Percentiles rank a stretch among this genome's conserved stretches.
Conservation (phyloP, 306 rosid species). For the Trifolium subterraneum region DNA sequence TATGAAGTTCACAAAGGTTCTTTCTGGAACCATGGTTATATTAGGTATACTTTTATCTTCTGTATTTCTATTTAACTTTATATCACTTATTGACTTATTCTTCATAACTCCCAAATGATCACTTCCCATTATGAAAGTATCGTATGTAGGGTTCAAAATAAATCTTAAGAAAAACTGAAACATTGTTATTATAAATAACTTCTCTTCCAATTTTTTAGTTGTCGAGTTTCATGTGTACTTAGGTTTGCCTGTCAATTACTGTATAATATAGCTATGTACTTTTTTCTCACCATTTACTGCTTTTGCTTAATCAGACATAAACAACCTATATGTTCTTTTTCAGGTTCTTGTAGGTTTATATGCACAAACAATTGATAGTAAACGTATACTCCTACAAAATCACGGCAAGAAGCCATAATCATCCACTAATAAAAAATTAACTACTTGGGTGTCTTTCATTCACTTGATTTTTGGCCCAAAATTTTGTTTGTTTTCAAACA, state of each 20-base stretch:
- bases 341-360: slow-evolving; percentile 13
- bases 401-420: slow-evolving; percentile 16
- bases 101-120: slow-evolving; percentile 14
- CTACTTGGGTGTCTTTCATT: slow-evolving; percentile 6
- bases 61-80: not conserved
- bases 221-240: not conserved
- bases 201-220: not conserved
- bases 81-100: slow-evolving; percentile 8
- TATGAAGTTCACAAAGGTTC: slow-evolving; percentile 78
- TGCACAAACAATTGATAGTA: not conserved
- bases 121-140: slow-evolving; percentile 5
- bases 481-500: slow-evolving; percentile 15
- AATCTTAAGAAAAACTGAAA: slow-evolving; percentile 8
- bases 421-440: not conserved
- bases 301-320: not conserved
- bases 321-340: not conserved
- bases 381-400: slow-evolving; percentile 4
- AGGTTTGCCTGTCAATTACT: not conserved
- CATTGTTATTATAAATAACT: slow-evolving; percentile 4
- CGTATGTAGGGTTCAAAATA: slow-evolving; percentile 17
- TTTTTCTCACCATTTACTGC: slow-evolving; percentile 3
- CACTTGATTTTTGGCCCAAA: slow-evolving; percentile 22
- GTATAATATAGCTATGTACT: not conserved
- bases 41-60: slow-evolving; percentile 57
- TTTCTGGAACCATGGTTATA: slow-evolving; percentile 76